Percentiles rank a stretch among this genome's conserved stretches.
Evolutionary conservation across 2,329 filamentous ascomycete species (phyloP).

Genomic region (Aspergillus tamarii): DNA sequence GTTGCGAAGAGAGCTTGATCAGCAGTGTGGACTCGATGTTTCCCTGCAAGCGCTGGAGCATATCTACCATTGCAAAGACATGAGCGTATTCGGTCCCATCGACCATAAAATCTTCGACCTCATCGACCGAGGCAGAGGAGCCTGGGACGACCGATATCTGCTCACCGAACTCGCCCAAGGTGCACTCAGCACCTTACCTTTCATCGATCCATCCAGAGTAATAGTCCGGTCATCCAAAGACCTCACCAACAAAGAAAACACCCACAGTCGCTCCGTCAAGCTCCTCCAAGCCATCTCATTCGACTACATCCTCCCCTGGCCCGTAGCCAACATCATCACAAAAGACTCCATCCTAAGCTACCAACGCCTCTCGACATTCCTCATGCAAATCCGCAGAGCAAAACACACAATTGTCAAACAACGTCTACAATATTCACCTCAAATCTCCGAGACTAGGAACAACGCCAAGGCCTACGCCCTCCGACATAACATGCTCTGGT

Average conservation of each 20-base stretch:
- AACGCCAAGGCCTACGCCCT: constrained; percentile 49
- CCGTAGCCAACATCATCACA: constrained; percentile 72
- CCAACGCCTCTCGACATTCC: constrained; percentile 71
- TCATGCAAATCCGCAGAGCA: constrained; percentile 77
- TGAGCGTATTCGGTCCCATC: constrained; percentile 67
- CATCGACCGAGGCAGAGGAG: constrained; percentile 62
- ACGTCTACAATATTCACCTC: constrained; percentile 41
- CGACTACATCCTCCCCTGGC: constrained; percentile 68
- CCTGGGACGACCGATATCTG: constrained; percentile 81
- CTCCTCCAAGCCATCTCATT: constrained; percentile 67
- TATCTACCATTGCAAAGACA: constrained; percentile 78
- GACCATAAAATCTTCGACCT: constrained; percentile 72
- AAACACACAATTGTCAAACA: constrained; percentile 65
- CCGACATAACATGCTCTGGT: constrained; percentile 74
- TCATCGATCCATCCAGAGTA: constrained; percentile 65
- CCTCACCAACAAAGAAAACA: constrained; percentile 48
- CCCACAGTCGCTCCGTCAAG: constrained; percentile 62
- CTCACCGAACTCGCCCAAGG: constrained; percentile 77
- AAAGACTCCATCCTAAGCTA: constrained; percentile 67
- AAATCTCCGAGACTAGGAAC: constrained; percentile 45
- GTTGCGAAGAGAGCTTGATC: constrained; percentile 68
- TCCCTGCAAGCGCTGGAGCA: constrained; percentile 69
- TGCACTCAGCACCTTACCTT: constrained; percentile 60
- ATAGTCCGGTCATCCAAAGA: constrained; percentile 57
- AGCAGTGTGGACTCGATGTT: constrained; percentile 67